Evolutionary conservation across 2,329 filamentous ascomycete genomes (phyloP), one percentile per base, ranked within the genome.

Genomic region (Akanthomyces dipterigenus): DNA sequence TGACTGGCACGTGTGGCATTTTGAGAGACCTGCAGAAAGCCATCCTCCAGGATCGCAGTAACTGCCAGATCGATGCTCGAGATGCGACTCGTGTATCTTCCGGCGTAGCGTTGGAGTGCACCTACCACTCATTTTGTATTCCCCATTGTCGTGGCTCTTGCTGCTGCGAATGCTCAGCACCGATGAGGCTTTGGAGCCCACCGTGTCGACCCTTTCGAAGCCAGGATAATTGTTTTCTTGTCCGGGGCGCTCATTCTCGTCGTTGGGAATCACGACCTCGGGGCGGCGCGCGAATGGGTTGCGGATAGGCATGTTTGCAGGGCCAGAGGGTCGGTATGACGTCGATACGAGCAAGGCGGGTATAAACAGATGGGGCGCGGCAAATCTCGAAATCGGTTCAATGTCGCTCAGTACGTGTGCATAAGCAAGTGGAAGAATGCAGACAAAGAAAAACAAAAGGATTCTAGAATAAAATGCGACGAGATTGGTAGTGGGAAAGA

Each of bases 81-180:
- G 56, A 46, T 60, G 42, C 60, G 34, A 59, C 62, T 53, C 34
- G n/a, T 22, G 40, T 34, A 62, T 26, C 20, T 2, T 34, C 9
- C 16, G 4, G 22, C 26, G n/a, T 20, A 31, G 20, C 9, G 24
- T 18, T 2, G 18, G 26, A 14, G 3, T 34, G 64, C 51, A 75
- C 85, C 70, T 83, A 91, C 89, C 88, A 75, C 88, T 90, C 83
- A 92, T 83, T 76, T 91, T 90, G 77, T 91, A 91, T 72, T 91
- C 88, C 65, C 84, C 85, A 40, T 81, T 87, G 66, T 89, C 86
- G 59, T 80, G 78, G 71, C 85, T 84, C 68, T 76, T 82, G 68
- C 78, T 80, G 70, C 82, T 86, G 66, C 81, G 81, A 60, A 88
- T 81, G 69, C 83, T 88, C 70, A 89, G 75, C 49, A 82, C 78